Percentiles rank a stretch among this genome's conserved stretches.
These are phyloP conservation scores for Asterochloris erici DNA, from an alignment of 139 green algal species.

Conservation along the genomic window DNA sequence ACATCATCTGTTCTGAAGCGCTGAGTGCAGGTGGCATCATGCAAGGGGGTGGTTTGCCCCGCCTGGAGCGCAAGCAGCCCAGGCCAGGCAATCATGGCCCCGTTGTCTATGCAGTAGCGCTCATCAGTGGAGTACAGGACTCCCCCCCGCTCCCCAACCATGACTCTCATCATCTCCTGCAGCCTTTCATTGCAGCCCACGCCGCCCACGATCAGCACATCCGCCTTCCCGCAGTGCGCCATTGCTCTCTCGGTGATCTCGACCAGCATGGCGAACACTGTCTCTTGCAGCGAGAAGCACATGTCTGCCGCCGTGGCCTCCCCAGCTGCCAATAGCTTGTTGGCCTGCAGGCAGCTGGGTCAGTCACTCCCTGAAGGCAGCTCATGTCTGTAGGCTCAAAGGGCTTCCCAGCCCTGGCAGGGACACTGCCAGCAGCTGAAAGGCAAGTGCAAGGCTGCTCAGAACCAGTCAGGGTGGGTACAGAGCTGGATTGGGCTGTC, in stretches of 20 bases:
- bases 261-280: slow-evolving; percentile 92
- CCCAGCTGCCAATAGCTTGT: slow-evolving; percentile 37
- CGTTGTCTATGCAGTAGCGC: slow-evolving; percentile 93
- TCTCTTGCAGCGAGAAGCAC: slow-evolving; percentile 90
- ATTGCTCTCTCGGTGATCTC: slow-evolving; percentile 93
- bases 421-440: too few species aligned
- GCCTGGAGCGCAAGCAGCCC: slow-evolving; percentile 68
- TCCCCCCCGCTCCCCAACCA: slow-evolving; percentile 66
- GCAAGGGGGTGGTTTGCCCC: slow-evolving; percentile 47
- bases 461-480: too few species aligned
- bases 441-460: too few species aligned
- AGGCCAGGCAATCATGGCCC: slow-evolving; percentile 93
- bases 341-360: not conserved
- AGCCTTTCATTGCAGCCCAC: slow-evolving; percentile 90
- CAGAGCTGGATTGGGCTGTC: too few species aligned
- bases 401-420: too few species aligned
- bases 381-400: not conserved
- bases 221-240: slow-evolving; percentile 70
- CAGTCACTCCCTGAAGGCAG: not conserved
- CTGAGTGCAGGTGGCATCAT: slow-evolving; percentile 77
- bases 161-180: slow-evolving; percentile 45
- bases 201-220: slow-evolving; percentile 89
- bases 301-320: slow-evolving; percentile 77
- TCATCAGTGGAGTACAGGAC: slow-evolving; percentile 51
- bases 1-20: slow-evolving; percentile 87